Evolutionary conservation across 2,329 filamentous ascomycete genomes (phyloP).

Genomic region (Phyllosticta paracitricarpa): DNA sequence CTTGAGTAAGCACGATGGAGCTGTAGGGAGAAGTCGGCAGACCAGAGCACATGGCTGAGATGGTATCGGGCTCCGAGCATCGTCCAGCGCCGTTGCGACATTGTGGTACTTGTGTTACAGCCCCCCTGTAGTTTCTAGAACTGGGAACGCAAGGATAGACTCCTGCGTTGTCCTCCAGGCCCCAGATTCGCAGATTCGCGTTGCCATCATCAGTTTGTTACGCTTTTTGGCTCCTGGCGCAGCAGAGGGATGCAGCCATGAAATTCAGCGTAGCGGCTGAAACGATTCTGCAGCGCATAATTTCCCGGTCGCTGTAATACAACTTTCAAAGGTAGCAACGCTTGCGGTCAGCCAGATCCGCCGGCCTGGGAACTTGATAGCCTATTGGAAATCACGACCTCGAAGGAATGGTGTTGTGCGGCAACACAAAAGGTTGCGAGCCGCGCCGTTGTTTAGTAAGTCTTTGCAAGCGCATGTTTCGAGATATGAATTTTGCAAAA

Average conservation of each 20-base stretch:
- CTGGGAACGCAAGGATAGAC: not conserved
- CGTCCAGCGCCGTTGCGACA: not conserved
- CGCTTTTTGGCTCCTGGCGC: not conserved
- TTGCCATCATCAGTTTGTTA: not conserved
- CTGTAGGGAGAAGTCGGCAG: not conserved
- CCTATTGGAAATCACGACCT: not conserved
- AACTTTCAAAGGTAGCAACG: not conserved
- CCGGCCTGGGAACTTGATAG: not conserved
- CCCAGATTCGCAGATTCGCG: not conserved
- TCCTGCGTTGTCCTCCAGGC: not conserved
- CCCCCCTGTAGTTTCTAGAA: not conserved
- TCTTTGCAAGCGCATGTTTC: not conserved
- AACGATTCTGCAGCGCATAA: not conserved
- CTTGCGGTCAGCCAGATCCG: not conserved
- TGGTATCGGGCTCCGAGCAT: not conserved
- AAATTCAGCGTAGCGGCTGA: not conserved
- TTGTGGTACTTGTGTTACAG: not conserved
- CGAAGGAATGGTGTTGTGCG: not conserved
- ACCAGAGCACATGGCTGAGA: not conserved
- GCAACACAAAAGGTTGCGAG: not conserved
- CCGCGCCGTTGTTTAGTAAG: not conserved
- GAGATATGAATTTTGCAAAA: not conserved
- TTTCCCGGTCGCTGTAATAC: not conserved
- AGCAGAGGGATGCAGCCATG: not conserved
- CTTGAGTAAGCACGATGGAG: not conserved